Evolutionary conservation across 2,329 filamentous ascomycete species (phyloP), one percentile per base, ranked within the genome.

Genomic region (Trichoderma sp.): DNA sequence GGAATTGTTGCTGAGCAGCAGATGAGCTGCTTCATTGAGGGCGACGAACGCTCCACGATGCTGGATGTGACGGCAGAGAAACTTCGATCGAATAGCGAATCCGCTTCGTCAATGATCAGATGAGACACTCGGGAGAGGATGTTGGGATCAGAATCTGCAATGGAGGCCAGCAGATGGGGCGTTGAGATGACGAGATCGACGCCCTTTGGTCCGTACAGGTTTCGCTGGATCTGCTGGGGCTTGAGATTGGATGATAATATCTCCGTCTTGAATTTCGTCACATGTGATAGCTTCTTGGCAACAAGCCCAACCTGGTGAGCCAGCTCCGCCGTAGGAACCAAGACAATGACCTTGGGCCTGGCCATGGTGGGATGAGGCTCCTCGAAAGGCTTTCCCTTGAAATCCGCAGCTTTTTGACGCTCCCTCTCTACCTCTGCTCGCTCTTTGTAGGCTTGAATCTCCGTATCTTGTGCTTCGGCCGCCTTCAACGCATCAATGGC

Each of bases 1-100:
- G 97, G 96, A 73, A 99, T 98, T 6, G 96, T 99, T 66, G 96
- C 96, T 4, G 95, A 98, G 85, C 96, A 99, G 74, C 98, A 89
- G 61, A 99, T 87, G 28, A 99, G 86, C 79, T 97, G 93, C 78
- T 93, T 89, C 61, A 98, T 83, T 0, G 94, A 96, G 0, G 95
- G 94, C 7, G 90, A 87, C 1, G 92, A 89, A 72, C 92, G 92
- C 77, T 97, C 93, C 74, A 99, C 88, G 75, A 99, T 93, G 70
- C 89, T 88, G 12, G 89, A 92, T 0, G 96, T 98, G 28, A 92
- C 90, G 1, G 93, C 91, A 4, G 92, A 88, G 84, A 99, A 99
- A 72, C 94, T 97, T 71, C 94, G 92, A 82, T 99, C 97, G 75
- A 99, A 89, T 11, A 99, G 89, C 4, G 95, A 98, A 82, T 99